Base-by-base conservation (phyloP, 441 rosid genomes). In the Theobroma grandiflorum region DNA sequence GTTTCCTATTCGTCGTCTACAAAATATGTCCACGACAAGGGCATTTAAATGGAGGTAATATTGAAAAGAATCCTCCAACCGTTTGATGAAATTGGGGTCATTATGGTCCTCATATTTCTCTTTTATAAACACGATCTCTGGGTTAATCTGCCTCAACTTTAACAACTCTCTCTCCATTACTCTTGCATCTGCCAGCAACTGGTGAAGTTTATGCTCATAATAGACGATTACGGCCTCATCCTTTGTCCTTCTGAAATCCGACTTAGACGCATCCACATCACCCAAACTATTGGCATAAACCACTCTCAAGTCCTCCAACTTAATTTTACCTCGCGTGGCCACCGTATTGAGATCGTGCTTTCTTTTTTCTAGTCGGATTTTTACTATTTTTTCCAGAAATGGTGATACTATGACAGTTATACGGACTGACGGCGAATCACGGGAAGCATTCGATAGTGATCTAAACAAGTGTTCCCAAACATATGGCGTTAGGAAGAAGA, bases 261-360 rank as follows among this genome's bases (percentile, higher is more conserved):
- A 42, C 4, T 10, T 1, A n/a, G 14, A 3, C 11, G 1, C 52
- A n/a, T 68, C 73, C 33, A 68, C 55, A 22, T 68, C 73, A 2
- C 57, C n/a, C 73, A 69, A 69, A 45, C 55, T 69, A 69, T 45
- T 69, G 1, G 18, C 22, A 0, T 55, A 18, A n/a, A 16, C 10
- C 33, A 38, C 9, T 55, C n/a, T 0, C 1, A n/a, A 55, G 7
- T 4, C 26, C 50, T 8, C 9, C 8, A 40, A n/a, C 15, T 42
- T 0, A 3, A 20, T 1, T 2, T 1, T 1, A 22, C 0, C 1
- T 10, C 0, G 0, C 33, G 3, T 4, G 33, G 52, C 70, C 11
- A 0, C 2, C 1, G 0, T 3, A 43, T 0, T 12, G 37, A 68
- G 8, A 22, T 6, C 11, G 10, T 22, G 9, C 16, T 4, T 26